phyloP scores from a whole-genome alignment of 768 basidiomycete species.

The Mrakia gelida region DNA sequence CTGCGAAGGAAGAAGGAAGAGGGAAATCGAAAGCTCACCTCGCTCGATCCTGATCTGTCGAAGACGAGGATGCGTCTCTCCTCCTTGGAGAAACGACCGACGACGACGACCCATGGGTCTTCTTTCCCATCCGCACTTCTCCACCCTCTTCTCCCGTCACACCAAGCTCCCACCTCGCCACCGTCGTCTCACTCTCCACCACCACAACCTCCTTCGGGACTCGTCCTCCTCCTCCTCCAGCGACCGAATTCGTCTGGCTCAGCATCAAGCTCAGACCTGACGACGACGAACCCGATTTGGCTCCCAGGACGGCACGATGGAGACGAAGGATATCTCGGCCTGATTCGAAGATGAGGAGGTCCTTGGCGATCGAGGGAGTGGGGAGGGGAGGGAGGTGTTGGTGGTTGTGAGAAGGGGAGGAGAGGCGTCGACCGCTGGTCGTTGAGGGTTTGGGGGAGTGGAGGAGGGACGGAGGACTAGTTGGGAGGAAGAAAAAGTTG shows the following conservation, averaged over 20 bases:
- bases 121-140: background rate
- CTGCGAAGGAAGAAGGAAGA: too few relatives aligned
- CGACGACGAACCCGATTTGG: background rate
- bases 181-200: background rate
- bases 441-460: background rate
- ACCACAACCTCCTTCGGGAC: background rate
- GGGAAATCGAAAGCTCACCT: background rate
- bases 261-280: background rate
- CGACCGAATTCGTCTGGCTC: background rate
- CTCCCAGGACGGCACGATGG: background rate
- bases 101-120: background rate
- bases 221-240: background rate
- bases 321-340: background rate
- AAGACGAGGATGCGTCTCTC: background rate
- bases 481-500: background rate
- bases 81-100: background rate
- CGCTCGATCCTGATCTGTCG: background rate
- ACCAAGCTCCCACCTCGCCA: conserved; percentile 6
- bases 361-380: background rate
- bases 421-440: background rate
- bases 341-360: background rate
- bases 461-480: background rate
- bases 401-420: background rate
- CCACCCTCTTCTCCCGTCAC: background rate
- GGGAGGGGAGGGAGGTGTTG: too few relatives aligned